Conservation (phyloP, 352 stramenopile genomes). For the Phytophthora megakarya region DNA sequence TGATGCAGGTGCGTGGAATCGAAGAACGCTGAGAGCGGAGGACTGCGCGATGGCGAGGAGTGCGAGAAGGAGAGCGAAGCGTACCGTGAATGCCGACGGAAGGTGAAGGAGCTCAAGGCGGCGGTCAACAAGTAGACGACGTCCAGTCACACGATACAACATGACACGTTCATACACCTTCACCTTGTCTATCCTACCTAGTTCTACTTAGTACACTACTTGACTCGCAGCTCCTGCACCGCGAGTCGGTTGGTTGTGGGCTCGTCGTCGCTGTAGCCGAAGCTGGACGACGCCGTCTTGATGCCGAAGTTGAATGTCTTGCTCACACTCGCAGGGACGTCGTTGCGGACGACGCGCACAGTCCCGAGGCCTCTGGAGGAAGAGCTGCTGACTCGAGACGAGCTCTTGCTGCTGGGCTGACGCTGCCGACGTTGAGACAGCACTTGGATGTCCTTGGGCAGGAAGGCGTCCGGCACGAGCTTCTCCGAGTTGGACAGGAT, state of each 20-base stretch:
- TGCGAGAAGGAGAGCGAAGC: conserved; percentile 65
- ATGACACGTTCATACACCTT: conserved; percentile 19
- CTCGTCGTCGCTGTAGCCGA: conserved; percentile 46
- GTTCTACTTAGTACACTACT: conserved; percentile 8
- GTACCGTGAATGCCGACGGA: conserved; percentile 67
- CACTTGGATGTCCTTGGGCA: conserved; percentile 71
- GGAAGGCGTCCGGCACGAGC: conserved; percentile 62
- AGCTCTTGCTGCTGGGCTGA: conserved; percentile 29
- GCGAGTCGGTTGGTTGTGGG: conserved; percentile 16
- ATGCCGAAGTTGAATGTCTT: conserved; percentile 34
- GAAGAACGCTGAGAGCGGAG: conserved; percentile 59
- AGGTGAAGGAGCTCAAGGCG: conserved; percentile 44
- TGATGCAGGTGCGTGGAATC: conserved; percentile 66
- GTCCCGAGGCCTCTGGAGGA: conserved; percentile 17
- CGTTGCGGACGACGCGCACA: conserved; percentile 27
- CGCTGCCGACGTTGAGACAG: conserved; percentile 54
- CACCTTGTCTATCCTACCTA: conserved; percentile 1
- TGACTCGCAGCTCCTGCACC: conserved; percentile 30
- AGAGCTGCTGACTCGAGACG: conserved; percentile 32
- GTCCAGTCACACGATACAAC: conserved; percentile 7
- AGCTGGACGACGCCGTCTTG: conserved; percentile 41
- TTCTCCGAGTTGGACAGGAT: conserved; percentile 66
- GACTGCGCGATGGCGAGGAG: conserved; percentile 73
- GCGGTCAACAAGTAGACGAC: conserved; percentile 28
- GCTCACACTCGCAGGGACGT: conserved; percentile 17